Percentiles rank a stretch among this genome's conserved stretches.
These are phyloP conservation scores for Coemansia sp. DNA, from an alignment of 192 early-diverging fungal genomes.

Conservation along the genomic window DNA sequence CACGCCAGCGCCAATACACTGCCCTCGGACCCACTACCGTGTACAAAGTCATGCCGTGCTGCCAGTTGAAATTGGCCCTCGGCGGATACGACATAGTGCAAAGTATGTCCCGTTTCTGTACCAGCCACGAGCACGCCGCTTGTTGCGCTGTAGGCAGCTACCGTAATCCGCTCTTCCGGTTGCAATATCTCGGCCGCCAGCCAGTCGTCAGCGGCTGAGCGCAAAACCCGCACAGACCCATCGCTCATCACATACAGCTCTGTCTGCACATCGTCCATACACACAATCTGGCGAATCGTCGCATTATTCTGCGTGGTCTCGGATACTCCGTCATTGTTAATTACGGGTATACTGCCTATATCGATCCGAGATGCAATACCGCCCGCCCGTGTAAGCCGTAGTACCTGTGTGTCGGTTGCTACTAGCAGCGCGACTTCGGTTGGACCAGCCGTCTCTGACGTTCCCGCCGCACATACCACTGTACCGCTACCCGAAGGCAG, in stretches of 20 bases:
- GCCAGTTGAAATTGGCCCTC: slow-evolving; percentile 1
- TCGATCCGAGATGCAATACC: slow-evolving; percentile 7
- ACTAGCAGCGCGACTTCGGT: too few relatives aligned
- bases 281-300: slow-evolving; percentile 10
- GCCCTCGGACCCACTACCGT: slow-evolving; percentile 11
- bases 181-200: not conserved
- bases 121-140: slow-evolving; percentile 29
- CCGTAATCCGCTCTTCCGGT: slow-evolving; percentile 6
- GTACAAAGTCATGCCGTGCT: slow-evolving; percentile 1
- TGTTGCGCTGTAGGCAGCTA: slow-evolving; percentile 13
- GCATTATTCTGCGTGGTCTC: too few relatives aligned
- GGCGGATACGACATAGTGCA: slow-evolving; percentile 7
- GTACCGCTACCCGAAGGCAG: slow-evolving; percentile 14
- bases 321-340: too few relatives aligned
- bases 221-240: slow-evolving; percentile 13
- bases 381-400: slow-evolving; percentile 29
- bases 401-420: slow-evolving; percentile 19
- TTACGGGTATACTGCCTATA: slow-evolving; percentile 12
- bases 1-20: slow-evolving; percentile 22
- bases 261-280: not conserved
- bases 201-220: not conserved
- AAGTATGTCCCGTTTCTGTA: slow-evolving; percentile 19
- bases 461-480: slow-evolving; percentile 19
- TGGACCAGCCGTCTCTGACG: too few relatives aligned
- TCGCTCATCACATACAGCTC: slow-evolving; percentile 19